Evolutionary conservation across 2,329 filamentous ascomycete genomes (phyloP), one percentile per base, ranked within the genome.

Genomic region (Aspergillus transmontanensis): DNA sequence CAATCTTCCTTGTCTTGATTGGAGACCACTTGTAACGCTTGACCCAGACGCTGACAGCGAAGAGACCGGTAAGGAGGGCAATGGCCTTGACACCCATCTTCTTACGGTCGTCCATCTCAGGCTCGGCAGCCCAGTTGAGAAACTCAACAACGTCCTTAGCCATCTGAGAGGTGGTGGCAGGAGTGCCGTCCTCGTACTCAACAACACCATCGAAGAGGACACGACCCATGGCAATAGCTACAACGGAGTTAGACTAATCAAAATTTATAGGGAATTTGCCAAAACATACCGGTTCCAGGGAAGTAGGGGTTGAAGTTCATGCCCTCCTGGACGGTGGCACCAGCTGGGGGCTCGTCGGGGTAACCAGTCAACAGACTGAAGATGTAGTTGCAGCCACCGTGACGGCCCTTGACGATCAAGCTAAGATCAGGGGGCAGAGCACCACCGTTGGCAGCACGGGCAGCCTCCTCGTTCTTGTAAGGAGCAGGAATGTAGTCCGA

Each of bases 291-390:
- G 73, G 95, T 98, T 78, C 95, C 95, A 63, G 95, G 95, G 90
- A 99, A 99, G 87, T 97, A 99, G 65, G 95, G 95, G 88, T 99
- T 99, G 89, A 99, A 99, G 89, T 98, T 97, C 82, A 99, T 89
- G 76, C 95, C 95, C 66, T 89, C 88, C 73, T 89, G 90, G 64
- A 99, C 90, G 73, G 87, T 84, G 67, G 92, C 93, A 78, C 95
- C 95, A 58, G 95, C 92, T 59, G 95, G 95, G 64, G 93, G 87
- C 83, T 99, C 95, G 72, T 99, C 95, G 65, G 95, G 95, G 83
- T 99, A 99, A 73, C 95, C 95, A 61, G 95, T 99, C 77, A 99
- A 84, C 80, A 99, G 86, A 80, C 85, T 93, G 88, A 98, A 99
- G 84, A 99, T 93, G 87, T 99, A 99, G 85, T 99, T 86, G 87